Percentiles rank a stretch among this genome's conserved stretches.
These are phyloP conservation scores for Scheffersomyces coipomensis DNA, from an alignment of 805 yeast genomes.

Conservation along the genomic window DNA sequence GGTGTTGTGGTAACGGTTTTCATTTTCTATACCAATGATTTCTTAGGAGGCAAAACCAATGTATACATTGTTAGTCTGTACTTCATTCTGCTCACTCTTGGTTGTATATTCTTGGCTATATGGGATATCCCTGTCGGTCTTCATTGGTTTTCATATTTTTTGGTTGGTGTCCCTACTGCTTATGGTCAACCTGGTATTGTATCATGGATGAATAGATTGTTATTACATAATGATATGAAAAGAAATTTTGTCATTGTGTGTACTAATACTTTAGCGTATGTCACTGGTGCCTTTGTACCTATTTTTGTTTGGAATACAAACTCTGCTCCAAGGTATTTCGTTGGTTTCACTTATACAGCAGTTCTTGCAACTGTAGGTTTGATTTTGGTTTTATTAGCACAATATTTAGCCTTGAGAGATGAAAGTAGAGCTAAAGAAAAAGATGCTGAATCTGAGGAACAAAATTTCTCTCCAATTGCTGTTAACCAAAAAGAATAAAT, in stretches of 20 bases:
- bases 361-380: slow-evolving; percentile 28
- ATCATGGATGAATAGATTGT: slow-evolving; percentile 53
- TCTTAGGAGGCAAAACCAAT: slow-evolving; percentile 31
- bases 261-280: slow-evolving; percentile 39
- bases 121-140: slow-evolving; percentile 51
- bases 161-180: slow-evolving; percentile 46
- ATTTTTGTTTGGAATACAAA: slow-evolving; percentile 39
- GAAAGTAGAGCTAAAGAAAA: slow-evolving; percentile 9
- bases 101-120: slow-evolving; percentile 40
- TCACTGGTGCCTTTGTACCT: slow-evolving; percentile 38
- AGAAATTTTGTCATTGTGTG: slow-evolving; percentile 36
- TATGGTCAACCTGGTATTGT: slow-evolving; percentile 58
- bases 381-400: slow-evolving; percentile 24
- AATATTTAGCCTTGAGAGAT: slow-evolving; percentile 24
- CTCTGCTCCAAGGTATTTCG: slow-evolving; percentile 27
- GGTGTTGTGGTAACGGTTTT: slow-evolving; percentile 23
- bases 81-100: slow-evolving; percentile 39
- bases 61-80: slow-evolving; percentile 33
- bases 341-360: slow-evolving; percentile 36
- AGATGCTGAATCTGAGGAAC: not conserved
- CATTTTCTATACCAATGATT: slow-evolving; percentile 29
- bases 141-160: slow-evolving; percentile 51
- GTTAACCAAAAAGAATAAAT: too few relatives aligned
- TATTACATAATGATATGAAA: slow-evolving; percentile 43
- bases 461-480: too few relatives aligned